Base-by-base conservation (phyloP, 2,329 filamentous ascomycete species). In the Macrophomina phaseolina region DNA sequence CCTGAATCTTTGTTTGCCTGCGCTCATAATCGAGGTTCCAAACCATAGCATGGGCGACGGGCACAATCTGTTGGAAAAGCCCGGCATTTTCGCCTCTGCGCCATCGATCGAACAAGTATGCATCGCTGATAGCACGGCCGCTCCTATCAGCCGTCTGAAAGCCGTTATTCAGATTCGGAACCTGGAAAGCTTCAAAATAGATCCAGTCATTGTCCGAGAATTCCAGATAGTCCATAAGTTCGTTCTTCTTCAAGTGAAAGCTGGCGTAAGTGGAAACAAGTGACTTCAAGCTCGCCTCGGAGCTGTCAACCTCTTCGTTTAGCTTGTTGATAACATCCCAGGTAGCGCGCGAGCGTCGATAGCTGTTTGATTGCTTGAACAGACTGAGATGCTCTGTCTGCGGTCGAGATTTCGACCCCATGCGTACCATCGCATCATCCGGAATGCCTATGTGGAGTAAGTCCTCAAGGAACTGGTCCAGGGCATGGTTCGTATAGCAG, bases 401-500 rank as follows among this genome's bases (percentile, higher is more conserved):
- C 0, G 72, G 32, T 0, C 83, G 87, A 0, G 72, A 85, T 68
- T 91, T 58, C 0, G 83, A 84, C 0, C 90, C 90, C 0, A 93
- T 79, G 0, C 91, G 84, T 0, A 90, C 84, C 65, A 92, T 90
- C 0, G 71, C 45, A 0, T 72, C 53, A 0, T 69, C 1, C 0
- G 80, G 70, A 6, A 92, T 86, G 0, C 88, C 88, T 38, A 87
- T 84, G 1, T 87, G 79, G 3, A 88, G 77, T 0, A 92, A 74
- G 48, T 92, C 89, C 67, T 88, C 85, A 0, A 91, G 74, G 55
- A 91, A 78, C 49, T 80, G 77, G 52, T 80, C 78, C 0, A 79
- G 70, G 2, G 78, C 78, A 69, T 80, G 78, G 89, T 74, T 92
- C 83, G 89, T 92, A 67, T 87, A 92, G 32, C 86, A 88, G 1